Evolutionary conservation across 169 alveolate genomes (phyloP).

Genomic region (Plasmodium vivax): DNA sequence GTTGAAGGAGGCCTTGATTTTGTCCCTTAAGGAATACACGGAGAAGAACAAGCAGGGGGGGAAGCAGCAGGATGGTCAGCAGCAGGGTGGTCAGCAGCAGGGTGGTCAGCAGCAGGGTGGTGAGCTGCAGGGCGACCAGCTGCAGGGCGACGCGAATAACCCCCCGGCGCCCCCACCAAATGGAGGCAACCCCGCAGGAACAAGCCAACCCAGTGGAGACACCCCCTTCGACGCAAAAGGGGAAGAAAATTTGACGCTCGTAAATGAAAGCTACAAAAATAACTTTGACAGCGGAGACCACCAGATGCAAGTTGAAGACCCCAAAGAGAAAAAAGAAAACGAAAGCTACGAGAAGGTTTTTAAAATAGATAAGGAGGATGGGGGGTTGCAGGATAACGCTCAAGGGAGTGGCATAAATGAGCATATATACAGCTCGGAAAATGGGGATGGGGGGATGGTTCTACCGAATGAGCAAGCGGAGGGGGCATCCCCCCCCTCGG

Average conservation of each 20-base stretch:
- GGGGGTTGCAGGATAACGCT: background rate
- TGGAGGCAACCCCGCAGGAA: background rate
- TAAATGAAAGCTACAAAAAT: slow-evolving; percentile 43
- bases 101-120: too few species aligned
- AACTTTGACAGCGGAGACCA: slow-evolving; percentile 14
- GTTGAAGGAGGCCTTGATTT: slow-evolving; percentile 42
- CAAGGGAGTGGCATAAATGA: slow-evolving; percentile 5
- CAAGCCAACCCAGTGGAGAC: background rate
- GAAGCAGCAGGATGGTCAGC: background rate
- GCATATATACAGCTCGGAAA: background rate
- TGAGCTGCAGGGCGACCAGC: background rate
- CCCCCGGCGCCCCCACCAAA: too few species aligned
- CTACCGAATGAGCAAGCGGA: background rate
- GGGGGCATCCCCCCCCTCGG: background rate
- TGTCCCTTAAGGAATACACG: slow-evolving; percentile 39
- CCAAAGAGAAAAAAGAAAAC: slow-evolving; percentile 56
- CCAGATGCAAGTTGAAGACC: background rate
- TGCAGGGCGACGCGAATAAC: background rate
- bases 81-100: background rate
- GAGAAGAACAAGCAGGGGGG: slow-evolving; percentile 22
- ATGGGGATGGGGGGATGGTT: background rate
- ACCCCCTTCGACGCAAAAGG: background rate
- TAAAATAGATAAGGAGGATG: slow-evolving; percentile 46
- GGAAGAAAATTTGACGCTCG: slow-evolving; percentile 35
- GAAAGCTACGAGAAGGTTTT: slow-evolving; percentile 69